Base-by-base conservation (phyloP, 495 filamentous ascomycete genomes). In the Hyaloscypha variabilis region DNA sequence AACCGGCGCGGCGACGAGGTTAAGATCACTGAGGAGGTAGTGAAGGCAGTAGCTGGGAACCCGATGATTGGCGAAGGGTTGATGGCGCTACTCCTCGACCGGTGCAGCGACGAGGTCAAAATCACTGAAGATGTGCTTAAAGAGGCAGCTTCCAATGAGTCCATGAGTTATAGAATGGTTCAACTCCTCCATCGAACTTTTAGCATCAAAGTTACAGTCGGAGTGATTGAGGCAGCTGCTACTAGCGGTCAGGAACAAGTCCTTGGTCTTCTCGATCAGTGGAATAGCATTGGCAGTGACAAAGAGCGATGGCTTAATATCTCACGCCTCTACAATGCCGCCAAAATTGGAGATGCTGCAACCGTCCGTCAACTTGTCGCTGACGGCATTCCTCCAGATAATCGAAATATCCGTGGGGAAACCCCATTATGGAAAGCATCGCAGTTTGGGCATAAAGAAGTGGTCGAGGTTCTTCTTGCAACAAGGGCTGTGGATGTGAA, bases 41-140 rank as follows among this genome's bases (percentile, higher is more conserved):
- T 64, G 3, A 23, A 64, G 30, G 50, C 52, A 19, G 62, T 23
- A 25, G 62, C 62, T 19, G 14, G 29, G 62, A 64, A 64, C 46
- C 8, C 4, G 10, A 14, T 3, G 13, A 53, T 4, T 24, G 21
- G 51, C 6, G 23, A 64, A 25, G 29, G 49, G 19, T 25, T 64
- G 17, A 64, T 64, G 53, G 30, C 50, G 26, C 62, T 64, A 6
- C 51, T 64, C 25, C 52, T 69, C 51, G 58, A 69, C 11, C 57
- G 31, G 31, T 58, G 56, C 50, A 64, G 63, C 14, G 50, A 14
- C 10, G 55, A 59, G 10, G 30, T 65, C 8, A 14, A n/a, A 54
- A 59, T 65, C 25, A 64, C 62, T 34, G 52, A 64, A 39, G 51
- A 55, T 4, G 49, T 63, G 17, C 42, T 63, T 21, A 30, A 63